Conservation (phyloP, 495 filamentous ascomycete genomes). For the Xylaria bambusicola region DNA sequence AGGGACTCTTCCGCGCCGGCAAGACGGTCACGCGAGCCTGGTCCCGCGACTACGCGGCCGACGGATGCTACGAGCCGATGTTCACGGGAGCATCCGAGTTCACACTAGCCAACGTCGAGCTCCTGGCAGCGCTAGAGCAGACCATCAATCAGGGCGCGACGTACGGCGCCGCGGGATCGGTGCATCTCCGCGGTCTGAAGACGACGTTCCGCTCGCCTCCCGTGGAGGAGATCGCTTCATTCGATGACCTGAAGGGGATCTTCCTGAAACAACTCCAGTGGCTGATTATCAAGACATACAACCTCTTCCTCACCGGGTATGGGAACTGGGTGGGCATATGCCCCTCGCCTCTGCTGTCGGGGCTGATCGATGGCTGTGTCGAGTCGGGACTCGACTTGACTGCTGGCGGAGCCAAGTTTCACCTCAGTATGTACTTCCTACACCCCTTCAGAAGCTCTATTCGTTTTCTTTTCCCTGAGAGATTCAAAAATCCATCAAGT, state of each 20-base stretch:
- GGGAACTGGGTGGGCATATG: conserved; percentile 15
- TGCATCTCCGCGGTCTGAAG: conserved; percentile 19
- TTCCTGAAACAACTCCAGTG: conserved; percentile 16
- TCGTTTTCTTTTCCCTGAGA: not conserved
- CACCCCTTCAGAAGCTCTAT: not conserved
- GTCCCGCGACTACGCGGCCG: conserved; percentile 17
- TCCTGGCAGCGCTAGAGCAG: conserved; percentile 17
- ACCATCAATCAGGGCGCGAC: conserved; percentile 16
- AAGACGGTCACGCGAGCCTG: not conserved
- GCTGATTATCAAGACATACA: conserved; percentile 2
- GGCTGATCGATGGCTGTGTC: conserved; percentile 9
- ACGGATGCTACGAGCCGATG: conserved; percentile 21
- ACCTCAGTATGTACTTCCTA: conserved; percentile 1
- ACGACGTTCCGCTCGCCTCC: conserved; percentile 14
- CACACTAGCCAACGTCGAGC: conserved; percentile 9
- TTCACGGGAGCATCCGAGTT: conserved; percentile 15
- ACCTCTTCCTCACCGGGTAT: not conserved
- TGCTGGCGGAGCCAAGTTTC: conserved; percentile 16
- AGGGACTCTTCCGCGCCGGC: conserved; percentile 9
- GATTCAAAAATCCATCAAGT: no score
- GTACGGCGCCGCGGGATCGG: conserved; percentile 15
- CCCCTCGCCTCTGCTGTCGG: conserved; percentile 18
- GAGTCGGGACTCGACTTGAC: conserved; percentile 15
- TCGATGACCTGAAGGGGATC: conserved; percentile 3
- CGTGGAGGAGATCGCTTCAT: not conserved